A percentile compares a stretch with the other conserved stretches of the same genome.
These are phyloP conservation scores for Oidiodendron maius DNA, from an alignment of 495 filamentous ascomycete species.

Conservation along the genomic window DNA sequence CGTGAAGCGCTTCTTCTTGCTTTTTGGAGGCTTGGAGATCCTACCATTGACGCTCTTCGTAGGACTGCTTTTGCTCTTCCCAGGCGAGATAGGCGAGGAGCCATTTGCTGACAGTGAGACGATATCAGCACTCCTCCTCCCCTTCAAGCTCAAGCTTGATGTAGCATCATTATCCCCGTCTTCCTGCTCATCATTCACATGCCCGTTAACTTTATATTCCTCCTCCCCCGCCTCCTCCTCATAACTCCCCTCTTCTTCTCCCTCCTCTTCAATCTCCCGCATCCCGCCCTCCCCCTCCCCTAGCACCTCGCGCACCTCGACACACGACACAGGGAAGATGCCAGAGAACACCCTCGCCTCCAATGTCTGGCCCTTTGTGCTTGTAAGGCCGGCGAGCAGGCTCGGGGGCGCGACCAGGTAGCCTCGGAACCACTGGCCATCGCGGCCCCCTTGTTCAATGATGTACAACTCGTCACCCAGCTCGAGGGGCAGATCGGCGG, in stretches of 20 bases:
- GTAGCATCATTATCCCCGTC: slow-evolving; percentile 8
- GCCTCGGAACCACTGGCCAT: slow-evolving; percentile 88
- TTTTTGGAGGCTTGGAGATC: neutral
- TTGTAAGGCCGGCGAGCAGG: slow-evolving; percentile 85
- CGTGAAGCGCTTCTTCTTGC: slow-evolving; percentile 20
- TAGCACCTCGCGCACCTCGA: slow-evolving; percentile 71
- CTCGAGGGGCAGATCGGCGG: slow-evolving; percentile 92
- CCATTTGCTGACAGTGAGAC: neutral
- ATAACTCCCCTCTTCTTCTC: slow-evolving; percentile 34
- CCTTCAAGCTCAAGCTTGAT: slow-evolving; percentile 6
- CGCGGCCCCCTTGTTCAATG: slow-evolving; percentile 84
- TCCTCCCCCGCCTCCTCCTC: too few species aligned
- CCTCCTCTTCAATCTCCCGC: slow-evolving; percentile 43
- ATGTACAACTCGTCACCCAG: slow-evolving; percentile 98
- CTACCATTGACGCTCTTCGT: neutral
- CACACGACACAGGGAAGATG: slow-evolving; percentile 90
- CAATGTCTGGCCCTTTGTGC: slow-evolving; percentile 84
- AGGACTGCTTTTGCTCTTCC: neutral
- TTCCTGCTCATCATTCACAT: neutral
- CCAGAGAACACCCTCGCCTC: slow-evolving; percentile 95
- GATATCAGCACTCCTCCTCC: neutral
- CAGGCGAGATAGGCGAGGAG: neutral
- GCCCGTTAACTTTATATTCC: neutral
- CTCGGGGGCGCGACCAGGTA: slow-evolving; percentile 94
- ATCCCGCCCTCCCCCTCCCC: too few species aligned